Conservation (phyloP, 805 yeast genomes). For the Candida qinlingensis region DNA sequence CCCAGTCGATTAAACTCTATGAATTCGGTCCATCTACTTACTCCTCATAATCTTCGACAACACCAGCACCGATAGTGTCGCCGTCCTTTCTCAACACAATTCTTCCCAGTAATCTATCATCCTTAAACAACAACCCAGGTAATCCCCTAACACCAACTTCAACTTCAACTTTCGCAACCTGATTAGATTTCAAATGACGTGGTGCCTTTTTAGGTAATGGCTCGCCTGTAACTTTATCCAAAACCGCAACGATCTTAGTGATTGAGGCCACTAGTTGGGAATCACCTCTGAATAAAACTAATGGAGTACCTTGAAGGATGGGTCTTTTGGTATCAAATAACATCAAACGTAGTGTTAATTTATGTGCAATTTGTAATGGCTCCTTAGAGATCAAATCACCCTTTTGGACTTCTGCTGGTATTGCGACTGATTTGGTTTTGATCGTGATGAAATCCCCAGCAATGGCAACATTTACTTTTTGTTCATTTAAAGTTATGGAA, state of each 20-base stretch:
- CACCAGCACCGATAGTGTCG: slow-evolving; percentile 99
- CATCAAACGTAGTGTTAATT: slow-evolving; percentile 77
- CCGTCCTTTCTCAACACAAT: slow-evolving; percentile 99
- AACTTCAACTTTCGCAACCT: slow-evolving; percentile 90
- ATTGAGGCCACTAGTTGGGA: slow-evolving; percentile 90
- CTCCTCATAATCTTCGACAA: slow-evolving; percentile 55
- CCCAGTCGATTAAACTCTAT: too few species aligned
- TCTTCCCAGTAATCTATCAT: slow-evolving; percentile 97
- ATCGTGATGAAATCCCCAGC: slow-evolving; percentile 92
- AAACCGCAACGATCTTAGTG: slow-evolving; percentile 73
- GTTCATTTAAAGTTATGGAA: slow-evolving; percentile 85
- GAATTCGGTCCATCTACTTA: too few species aligned
- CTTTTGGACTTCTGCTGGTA: slow-evolving; percentile 76
- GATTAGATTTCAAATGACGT: slow-evolving; percentile 93
- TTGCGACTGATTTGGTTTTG: slow-evolving; percentile 88
- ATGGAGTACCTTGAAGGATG: slow-evolving; percentile 85
- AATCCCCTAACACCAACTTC: slow-evolving; percentile 69
- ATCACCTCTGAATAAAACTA: slow-evolving; percentile 89
- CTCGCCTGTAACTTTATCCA: slow-evolving; percentile 93
- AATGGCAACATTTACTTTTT: slow-evolving; percentile 56
- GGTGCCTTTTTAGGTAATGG: slow-evolving; percentile 74
- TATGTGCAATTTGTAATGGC: slow-evolving; percentile 75
- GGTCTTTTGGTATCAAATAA: slow-evolving; percentile 92
- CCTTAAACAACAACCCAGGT: slow-evolving; percentile 89
- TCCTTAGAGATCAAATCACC: slow-evolving; percentile 93